Conservation (phyloP, 768 basidiomycete genomes). For the Macrolepiota dolichaula region DNA sequence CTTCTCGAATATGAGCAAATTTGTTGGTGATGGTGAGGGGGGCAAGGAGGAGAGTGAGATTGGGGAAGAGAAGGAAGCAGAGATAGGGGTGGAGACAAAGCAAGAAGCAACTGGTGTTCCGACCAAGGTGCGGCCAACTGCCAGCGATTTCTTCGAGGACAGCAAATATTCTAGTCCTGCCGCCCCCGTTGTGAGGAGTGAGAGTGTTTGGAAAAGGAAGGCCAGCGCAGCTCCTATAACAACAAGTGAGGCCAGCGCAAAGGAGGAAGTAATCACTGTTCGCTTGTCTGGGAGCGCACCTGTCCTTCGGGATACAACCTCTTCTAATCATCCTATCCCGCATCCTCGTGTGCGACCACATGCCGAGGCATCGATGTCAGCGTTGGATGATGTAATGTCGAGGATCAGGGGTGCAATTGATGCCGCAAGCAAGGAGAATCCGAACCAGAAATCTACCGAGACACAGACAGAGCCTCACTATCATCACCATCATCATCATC, state of each 20-base stretch:
- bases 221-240: neutral
- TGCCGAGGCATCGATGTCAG: slow-evolving; percentile 58
- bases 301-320: slow-evolving; percentile 15
- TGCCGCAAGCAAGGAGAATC: slow-evolving; percentile 13
- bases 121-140: slow-evolving; percentile 37
- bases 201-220: slow-evolving; percentile 45
- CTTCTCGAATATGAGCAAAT: slow-evolving; percentile 72
- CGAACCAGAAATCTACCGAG: slow-evolving; percentile 25
- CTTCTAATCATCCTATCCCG: neutral
- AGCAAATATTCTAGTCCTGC: slow-evolving; percentile 20
- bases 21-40: slow-evolving; percentile 42
- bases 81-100: slow-evolving; percentile 15
- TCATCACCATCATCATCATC: no score
- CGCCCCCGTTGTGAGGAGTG: slow-evolving; percentile 25
- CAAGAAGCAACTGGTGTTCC: slow-evolving; percentile 13
- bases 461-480: slow-evolving; percentile 11
- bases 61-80: slow-evolving; percentile 18
- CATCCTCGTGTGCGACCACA: slow-evolving; percentile 28
- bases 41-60: slow-evolving; percentile 19
- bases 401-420: slow-evolving; percentile 80
- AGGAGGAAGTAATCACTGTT: slow-evolving; percentile 6
- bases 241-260: neutral
- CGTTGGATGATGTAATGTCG: slow-evolving; percentile 80
- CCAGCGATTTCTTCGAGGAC: slow-evolving; percentile 76
- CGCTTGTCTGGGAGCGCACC: neutral